These are phyloP conservation scores for Oryza punctata DNA, from an alignment of 176 grass and related monocot species.

Conservation along the genomic window DNA sequence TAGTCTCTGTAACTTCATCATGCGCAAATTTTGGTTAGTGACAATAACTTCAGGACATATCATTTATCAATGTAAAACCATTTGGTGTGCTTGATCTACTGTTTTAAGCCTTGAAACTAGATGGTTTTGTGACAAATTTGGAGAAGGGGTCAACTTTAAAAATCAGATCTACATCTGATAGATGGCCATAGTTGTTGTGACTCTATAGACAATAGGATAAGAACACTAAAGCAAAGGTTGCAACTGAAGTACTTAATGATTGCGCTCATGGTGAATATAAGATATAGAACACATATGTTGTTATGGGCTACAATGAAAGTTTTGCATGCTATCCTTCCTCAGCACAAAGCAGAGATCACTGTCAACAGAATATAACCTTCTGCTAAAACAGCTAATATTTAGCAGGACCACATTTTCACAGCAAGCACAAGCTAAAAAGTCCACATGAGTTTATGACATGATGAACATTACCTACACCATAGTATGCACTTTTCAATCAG, in stretches of 20 bases:
- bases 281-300: neutral
- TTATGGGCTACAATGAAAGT: neutral
- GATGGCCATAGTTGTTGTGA: neutral
- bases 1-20: neutral
- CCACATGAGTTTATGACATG: neutral
- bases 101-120: neutral
- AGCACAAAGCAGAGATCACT: neutral
- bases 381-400: neutral
- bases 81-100: neutral
- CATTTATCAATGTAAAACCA: neutral
- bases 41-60: neutral
- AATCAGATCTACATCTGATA: neutral
- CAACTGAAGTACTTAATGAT: neutral
- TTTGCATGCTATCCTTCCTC: neutral
- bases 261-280: neutral
- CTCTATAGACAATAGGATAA: neutral
- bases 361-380: neutral
- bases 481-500: neutral
- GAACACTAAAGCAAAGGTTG: neutral
- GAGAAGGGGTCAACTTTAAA: neutral
- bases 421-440: neutral
- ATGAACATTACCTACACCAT: neutral
- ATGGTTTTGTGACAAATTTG: neutral
- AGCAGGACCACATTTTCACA: neutral
- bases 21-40: neutral